phyloP scores from a whole-genome alignment of 768 basidiomycete species.

The Leccinum variicolor region DNA sequence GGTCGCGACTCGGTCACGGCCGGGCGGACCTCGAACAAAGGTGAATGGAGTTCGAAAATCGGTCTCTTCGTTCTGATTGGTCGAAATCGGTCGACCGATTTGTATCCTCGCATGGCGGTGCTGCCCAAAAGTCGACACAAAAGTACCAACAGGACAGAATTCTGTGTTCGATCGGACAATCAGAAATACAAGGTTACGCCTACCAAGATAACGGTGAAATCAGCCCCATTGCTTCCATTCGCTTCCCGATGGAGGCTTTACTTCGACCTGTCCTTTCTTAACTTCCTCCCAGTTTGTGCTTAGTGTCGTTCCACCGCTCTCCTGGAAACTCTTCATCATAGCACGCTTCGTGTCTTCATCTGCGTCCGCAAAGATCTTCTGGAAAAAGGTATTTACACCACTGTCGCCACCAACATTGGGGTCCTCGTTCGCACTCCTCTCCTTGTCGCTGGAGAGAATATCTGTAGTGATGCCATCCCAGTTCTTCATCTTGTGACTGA shows the following conservation, averaged over 20 bases:
- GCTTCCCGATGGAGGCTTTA: slow-evolving; percentile 80
- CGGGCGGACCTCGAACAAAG: too few species aligned
- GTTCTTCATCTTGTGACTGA: slow-evolving; percentile 61
- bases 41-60: too few species aligned
- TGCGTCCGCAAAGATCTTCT: slow-evolving; percentile 85
- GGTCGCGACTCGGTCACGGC: too few species aligned
- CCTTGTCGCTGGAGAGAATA: slow-evolving; percentile 67
- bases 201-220: background rate
- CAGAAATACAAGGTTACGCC: background rate
- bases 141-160: background rate
- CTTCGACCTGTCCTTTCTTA: slow-evolving; percentile 59
- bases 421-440: slow-evolving; percentile 67
- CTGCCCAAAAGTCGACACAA: background rate
- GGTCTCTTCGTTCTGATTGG: too few species aligned
- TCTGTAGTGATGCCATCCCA: slow-evolving; percentile 83
- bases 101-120: too few species aligned
- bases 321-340: slow-evolving; percentile 97
- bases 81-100: too few species aligned
- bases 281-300: slow-evolving; percentile 98
- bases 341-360: slow-evolving; percentile 90
- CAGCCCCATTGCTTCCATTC: slow-evolving; percentile 81
- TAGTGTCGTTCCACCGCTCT: slow-evolving; percentile 92
- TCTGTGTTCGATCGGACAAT: background rate
- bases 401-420: slow-evolving; percentile 89
- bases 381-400: slow-evolving; percentile 86